Conservation (phyloP, 208 protist species). For the Eutreptiella sp. region DNA sequence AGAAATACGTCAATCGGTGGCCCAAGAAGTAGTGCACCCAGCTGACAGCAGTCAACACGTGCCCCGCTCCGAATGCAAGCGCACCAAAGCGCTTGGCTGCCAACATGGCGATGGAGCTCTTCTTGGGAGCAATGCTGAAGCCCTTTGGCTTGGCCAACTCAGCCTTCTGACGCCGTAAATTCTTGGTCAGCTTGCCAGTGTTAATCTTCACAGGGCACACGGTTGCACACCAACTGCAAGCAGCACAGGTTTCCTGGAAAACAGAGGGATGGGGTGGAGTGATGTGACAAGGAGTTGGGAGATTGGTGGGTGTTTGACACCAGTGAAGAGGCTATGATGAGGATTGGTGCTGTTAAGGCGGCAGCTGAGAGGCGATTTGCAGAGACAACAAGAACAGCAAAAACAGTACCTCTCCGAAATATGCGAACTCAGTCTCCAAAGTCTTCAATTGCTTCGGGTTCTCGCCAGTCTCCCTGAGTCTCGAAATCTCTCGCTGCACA, state of each 20-base stretch:
- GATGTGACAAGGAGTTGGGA: too few relatives aligned
- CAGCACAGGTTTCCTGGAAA: slow-evolving; percentile 39
- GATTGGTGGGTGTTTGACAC: too few relatives aligned
- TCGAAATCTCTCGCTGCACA: slow-evolving; percentile 28
- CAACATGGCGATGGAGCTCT: neutral
- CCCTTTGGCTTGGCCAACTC: neutral
- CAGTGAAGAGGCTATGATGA: too few relatives aligned
- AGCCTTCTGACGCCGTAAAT: neutral
- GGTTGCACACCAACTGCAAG: slow-evolving; percentile 40
- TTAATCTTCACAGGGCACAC: slow-evolving; percentile 49
- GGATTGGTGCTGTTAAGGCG: too few relatives aligned
- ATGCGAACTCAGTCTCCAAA: neutral
- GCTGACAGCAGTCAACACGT: neutral
- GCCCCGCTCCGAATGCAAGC: neutral
- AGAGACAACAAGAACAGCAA: too few relatives aligned
- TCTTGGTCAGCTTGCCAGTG: slow-evolving; percentile 42
- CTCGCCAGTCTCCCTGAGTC: slow-evolving; percentile 8
- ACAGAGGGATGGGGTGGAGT: too few relatives aligned
- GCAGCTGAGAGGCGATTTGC: too few relatives aligned
- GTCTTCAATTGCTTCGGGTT: slow-evolving; percentile 5
- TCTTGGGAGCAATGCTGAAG: neutral
- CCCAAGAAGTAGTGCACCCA: neutral
- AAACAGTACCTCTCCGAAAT: too few relatives aligned
- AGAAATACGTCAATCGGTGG: too few relatives aligned
- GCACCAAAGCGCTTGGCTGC: slow-evolving; percentile 25